phyloP scores from a whole-genome alignment of 176 grass and related monocot species.

The Zoysia japonica region DNA sequence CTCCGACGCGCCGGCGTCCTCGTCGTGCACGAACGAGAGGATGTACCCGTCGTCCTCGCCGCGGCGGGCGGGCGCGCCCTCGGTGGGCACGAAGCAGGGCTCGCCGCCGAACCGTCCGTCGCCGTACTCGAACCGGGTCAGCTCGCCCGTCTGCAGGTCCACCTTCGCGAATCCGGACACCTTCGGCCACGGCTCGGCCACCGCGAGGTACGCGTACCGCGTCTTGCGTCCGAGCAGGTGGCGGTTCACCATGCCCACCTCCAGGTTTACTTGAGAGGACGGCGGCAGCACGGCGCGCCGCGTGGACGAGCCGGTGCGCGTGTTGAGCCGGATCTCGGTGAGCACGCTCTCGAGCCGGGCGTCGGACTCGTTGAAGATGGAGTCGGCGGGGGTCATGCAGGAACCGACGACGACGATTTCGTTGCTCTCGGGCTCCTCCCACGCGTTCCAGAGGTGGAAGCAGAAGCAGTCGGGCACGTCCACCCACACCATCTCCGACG shows the following conservation, averaged over 20 bases:
- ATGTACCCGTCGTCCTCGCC: conserved; percentile 81
- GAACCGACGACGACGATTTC: conserved; percentile 85
- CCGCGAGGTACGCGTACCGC: conserved; percentile 77
- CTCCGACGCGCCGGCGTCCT: conserved; percentile 52
- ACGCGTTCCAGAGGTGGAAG: conserved; percentile 98
- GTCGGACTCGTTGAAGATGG: conserved; percentile 83
- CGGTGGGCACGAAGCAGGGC: conserved; percentile 73
- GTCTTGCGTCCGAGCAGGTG: conserved; percentile 64
- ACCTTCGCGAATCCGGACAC: conserved; percentile 93
- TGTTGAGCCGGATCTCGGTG: conserved; percentile 84
- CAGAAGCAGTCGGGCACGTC: conserved; percentile 97
- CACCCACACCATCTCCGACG: conserved; percentile 75
- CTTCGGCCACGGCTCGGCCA: conserved; percentile 95
- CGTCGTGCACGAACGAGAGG: conserved; percentile 64
- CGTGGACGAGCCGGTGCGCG: conserved; percentile 57
- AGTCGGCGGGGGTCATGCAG: conserved; percentile 91
- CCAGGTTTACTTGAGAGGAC: conserved; percentile 59
- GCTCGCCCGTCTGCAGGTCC: conserved; percentile 68
- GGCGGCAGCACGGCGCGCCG: conserved; percentile 56
- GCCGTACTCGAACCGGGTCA: conserved; percentile 61
- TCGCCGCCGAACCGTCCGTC: conserved; percentile 70
- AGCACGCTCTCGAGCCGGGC: conserved; percentile 66
- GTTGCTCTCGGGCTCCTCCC: conserved; percentile 57
- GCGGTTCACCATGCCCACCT: conserved; percentile 88
- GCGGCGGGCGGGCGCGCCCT: conserved; percentile 1